Evolutionary conservation across 139 green algal species (phyloP).

Genomic region (Pseudopediastrum boryanum): DNA sequence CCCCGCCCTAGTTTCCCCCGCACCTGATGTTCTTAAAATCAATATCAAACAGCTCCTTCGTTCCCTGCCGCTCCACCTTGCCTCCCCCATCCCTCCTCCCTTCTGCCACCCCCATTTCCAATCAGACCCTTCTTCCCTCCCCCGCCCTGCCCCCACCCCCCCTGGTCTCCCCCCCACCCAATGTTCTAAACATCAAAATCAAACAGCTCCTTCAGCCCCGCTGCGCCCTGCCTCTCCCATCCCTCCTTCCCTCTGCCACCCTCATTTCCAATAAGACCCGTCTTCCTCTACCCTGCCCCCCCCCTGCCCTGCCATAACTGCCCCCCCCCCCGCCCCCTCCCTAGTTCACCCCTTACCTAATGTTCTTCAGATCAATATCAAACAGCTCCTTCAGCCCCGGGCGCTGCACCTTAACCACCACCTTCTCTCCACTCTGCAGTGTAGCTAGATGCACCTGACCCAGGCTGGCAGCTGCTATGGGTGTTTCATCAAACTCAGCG

Average conservation of each 20-base stretch:
- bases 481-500: constrained; percentile 80
- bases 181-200: constrained; percentile 1
- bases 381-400: constrained; percentile 92
- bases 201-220: neutral
- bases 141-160: neutral
- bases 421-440: constrained; percentile 75
- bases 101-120: too few relatives aligned
- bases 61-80: too few relatives aligned
- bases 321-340: neutral
- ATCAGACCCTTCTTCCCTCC: neutral
- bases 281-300: neutral
- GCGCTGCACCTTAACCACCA: constrained; percentile 96
- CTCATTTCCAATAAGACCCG: neutral
- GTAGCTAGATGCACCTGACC: constrained; percentile 92
- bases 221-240: too few relatives aligned
- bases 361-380: constrained; percentile 97
- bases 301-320: neutral
- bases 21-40: constrained; percentile 13
- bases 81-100: too few relatives aligned
- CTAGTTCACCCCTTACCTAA: constrained; percentile 53
- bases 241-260: too few relatives aligned
- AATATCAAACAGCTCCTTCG: neutral
- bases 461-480: constrained; percentile 94
- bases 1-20: neutral
- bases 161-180: neutral